phyloP scores from a whole-genome alignment of 306 rosid species.

The Urtica urens region DNA sequence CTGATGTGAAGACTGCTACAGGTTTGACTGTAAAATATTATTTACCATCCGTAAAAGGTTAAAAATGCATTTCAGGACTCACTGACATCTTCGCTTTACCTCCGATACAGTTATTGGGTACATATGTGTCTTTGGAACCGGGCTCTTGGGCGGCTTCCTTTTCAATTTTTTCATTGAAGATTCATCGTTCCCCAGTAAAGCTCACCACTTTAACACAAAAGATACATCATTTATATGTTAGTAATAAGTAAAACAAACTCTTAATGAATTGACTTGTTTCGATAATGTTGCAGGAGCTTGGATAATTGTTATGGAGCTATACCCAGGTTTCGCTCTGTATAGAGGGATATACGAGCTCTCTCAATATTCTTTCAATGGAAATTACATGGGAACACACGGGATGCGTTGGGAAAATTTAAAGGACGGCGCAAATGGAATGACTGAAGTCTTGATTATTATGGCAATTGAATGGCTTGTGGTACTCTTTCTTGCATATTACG shows the following conservation, averaged over 20 bases:
- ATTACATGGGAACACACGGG: constrained; percentile 46
- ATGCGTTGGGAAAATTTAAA: constrained; percentile 71
- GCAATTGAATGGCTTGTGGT: constrained; percentile 55
- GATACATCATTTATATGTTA: no score
- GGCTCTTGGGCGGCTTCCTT: constrained; percentile 73
- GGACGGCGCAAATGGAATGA: constrained; percentile 54
- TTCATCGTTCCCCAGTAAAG: constrained; percentile 73
- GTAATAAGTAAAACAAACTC: no score
- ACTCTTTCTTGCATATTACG: constrained; percentile 47
- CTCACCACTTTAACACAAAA: no score
- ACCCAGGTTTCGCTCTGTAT: constrained; percentile 67
- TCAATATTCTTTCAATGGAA: constrained; percentile 35
- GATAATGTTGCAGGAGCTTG: constrained; percentile 31
- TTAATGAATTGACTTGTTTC: neutral
- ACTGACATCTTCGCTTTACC: constrained; percentile 15
- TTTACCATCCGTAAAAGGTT: neutral
- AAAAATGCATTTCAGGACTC: neutral
- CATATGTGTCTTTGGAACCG: constrained; percentile 69
- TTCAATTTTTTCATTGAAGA: constrained; percentile 64
- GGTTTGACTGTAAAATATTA: constrained; percentile 37
- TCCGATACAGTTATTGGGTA: constrained; percentile 55
- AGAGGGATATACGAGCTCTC: constrained; percentile 75
- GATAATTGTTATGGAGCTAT: constrained; percentile 64
- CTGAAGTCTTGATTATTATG: constrained; percentile 52
- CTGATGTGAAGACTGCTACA: constrained; percentile 73